These are phyloP conservation scores for Albizia julibrissin DNA, from an alignment of 306 rosid species.

Conservation along the genomic window DNA sequence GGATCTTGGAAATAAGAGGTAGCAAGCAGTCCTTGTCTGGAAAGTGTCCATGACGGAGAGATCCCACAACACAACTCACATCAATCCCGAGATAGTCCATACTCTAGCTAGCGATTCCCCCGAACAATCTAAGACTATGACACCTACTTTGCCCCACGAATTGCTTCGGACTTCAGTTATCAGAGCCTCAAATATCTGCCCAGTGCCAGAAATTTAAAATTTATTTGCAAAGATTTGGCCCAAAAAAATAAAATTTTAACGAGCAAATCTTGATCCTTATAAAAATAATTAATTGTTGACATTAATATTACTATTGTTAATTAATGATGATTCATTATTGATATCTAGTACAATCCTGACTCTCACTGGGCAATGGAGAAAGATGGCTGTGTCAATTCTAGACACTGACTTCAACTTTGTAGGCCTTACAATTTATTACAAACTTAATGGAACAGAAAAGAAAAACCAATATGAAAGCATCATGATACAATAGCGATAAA, in stretches of 20 bases:
- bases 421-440: neutral
- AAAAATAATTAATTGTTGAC: neutral
- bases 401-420: neutral
- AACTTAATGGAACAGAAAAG: neutral
- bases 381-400: neutral
- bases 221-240: neutral
- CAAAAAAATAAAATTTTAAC: neutral
- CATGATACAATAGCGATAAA: neutral
- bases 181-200: neutral
- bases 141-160: neutral
- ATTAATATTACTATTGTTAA: neutral
- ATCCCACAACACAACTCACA: conserved; percentile 65
- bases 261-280: neutral
- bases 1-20: conserved; percentile 90
- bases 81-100: conserved; percentile 53
- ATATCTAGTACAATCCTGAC: no score
- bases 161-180: neutral
- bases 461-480: neutral
- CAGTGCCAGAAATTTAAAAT: neutral
- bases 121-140: neutral
- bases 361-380: neutral
- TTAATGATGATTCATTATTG: neutral
- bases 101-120: neutral
- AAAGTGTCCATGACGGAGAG: conserved; percentile 69
- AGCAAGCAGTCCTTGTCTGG: conserved; percentile 90